phyloP scores from a whole-genome alignment of 1,284 basidiomycete species.

The Ustilago sp. region DNA sequence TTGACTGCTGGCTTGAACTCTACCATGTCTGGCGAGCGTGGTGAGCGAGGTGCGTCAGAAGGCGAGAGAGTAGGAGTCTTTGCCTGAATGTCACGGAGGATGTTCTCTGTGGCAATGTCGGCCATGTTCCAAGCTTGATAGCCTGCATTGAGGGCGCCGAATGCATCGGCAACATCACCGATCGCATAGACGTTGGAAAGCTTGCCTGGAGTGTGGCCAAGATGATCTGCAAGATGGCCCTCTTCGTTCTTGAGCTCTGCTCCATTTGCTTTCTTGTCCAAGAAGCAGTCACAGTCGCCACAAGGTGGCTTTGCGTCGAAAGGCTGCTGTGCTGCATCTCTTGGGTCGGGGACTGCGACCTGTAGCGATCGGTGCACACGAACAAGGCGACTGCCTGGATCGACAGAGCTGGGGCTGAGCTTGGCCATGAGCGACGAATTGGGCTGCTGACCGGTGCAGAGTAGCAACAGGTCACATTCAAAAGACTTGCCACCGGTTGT shows the following conservation, averaged over 20 bases:
- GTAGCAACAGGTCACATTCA: conserved; percentile 63
- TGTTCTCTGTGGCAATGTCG: conserved; percentile 66
- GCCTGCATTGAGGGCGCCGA: conserved; percentile 68
- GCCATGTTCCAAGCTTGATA: conserved; percentile 69
- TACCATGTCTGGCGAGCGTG: conserved; percentile 22
- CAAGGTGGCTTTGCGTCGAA: conserved; percentile 62
- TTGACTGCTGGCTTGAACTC: conserved; percentile 60
- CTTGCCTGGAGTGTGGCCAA: conserved; percentile 27
- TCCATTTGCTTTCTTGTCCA: conserved; percentile 62
- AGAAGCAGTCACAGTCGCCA: conserved; percentile 68
- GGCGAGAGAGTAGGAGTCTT: conserved; percentile 16
- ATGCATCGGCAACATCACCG: conserved; percentile 67
- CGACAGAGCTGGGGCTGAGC: conserved; percentile 62
- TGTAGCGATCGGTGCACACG: conserved; percentile 62
- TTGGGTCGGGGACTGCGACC: conserved; percentile 59
- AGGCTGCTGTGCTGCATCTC: conserved; percentile 57
- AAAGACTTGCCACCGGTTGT: conserved; percentile 66
- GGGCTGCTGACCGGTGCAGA: conserved; percentile 69
- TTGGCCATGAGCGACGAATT: conserved; percentile 65
- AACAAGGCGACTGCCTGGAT: conserved; percentile 57
- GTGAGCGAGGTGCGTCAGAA: conserved; percentile 7
- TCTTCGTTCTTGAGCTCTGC: conserved; percentile 28
- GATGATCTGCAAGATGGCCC: conserved; percentile 26
- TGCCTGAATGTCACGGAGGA: conserved; percentile 55
- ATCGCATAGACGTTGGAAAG: conserved; percentile 66